Base-by-base conservation (phyloP, 73 alveolate species). In the Paramecium pentaurelia region DNA sequence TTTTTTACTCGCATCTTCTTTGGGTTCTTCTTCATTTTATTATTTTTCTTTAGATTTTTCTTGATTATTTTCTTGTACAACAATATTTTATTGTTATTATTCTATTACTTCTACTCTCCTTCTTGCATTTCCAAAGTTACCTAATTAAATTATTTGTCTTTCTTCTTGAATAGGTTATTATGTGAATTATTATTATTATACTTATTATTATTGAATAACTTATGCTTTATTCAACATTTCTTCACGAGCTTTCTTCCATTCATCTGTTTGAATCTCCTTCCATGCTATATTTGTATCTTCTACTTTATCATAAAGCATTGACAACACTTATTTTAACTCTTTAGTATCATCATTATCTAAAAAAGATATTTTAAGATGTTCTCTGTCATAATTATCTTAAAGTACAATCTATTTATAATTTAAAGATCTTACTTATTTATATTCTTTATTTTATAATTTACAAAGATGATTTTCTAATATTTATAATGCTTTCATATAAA, bases 121-220 rank as follows among this genome's bases (percentile, higher is more conserved):
- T 73, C 60, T 73, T 4, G 87, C 87, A 73, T 73, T 73, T 4
- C 87, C 87, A 73, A 73, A 73, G 16, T 73, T 73, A 16, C 87
- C 87, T 8, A 73, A 18, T 73, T 73, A 73, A 73, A 73, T 73
- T 4, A 73, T 40, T 73, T 73, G 20, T 73, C 87, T 73, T 40
- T 73, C 87, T 73, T 73, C 87, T 73, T 37, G 4, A 73, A 73
- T 40, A 14, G 87, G 87, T 44, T 36, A 36, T 73, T 32, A n/a
- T 0, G 87, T 37, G 27, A 73, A 73, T 38, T 64, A 28, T 64
- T 64, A 64, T 34, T 73, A 18, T 7, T 40, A 73, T 36, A 37
- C 87, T 37, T 37, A 20, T 73, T 40, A 11, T 37, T 73, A 38
- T 34, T 73, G 2, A 7, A 18, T 54, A 16, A 36, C 8, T 40